Evolutionary conservation across 176 grass and related monocot genomes (phyloP).

Genomic region (Oryza glumipatula): DNA sequence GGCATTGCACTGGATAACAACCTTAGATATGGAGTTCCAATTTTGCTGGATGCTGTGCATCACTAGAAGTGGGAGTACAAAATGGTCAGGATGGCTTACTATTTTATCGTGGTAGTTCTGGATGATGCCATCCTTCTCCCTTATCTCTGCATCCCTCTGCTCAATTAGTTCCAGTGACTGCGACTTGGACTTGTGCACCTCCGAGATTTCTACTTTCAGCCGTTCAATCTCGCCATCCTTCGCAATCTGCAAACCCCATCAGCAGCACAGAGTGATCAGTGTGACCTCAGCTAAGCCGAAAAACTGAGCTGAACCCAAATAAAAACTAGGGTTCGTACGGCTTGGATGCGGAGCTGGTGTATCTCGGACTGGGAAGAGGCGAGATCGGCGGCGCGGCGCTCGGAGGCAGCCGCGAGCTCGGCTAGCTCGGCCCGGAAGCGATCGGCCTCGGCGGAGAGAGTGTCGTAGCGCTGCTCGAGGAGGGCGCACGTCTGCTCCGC

Average conservation of each 20-base stretch:
- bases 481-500: conserved; percentile 93
- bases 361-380: conserved; percentile 75
- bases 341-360: conserved; percentile 90
- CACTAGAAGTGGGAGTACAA: conserved; percentile 5
- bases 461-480: conserved; percentile 84
- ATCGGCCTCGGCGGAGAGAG: conserved; percentile 70
- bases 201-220: conserved; percentile 59
- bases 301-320: not conserved
- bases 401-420: conserved; percentile 61
- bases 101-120: conserved; percentile 93
- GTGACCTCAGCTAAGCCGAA: conserved; percentile 19
- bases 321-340: conserved; percentile 53
- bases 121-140: conserved; percentile 78
- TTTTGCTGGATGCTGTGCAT: not conserved
- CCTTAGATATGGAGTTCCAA: not conserved
- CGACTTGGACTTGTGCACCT: conserved; percentile 77
- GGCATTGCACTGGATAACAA: not conserved
- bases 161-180: conserved; percentile 83
- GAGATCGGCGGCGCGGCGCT: conserved; percentile 62
- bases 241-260: conserved; percentile 55
- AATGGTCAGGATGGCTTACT: conserved; percentile 49
- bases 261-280: conserved; percentile 12
- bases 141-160: conserved; percentile 81
- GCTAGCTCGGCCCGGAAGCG: conserved; percentile 63
- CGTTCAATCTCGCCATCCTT: conserved; percentile 87